These are phyloP conservation scores for Juncus inflexus DNA, from an alignment of 176 grass and related monocot species.

Conservation along the genomic window DNA sequence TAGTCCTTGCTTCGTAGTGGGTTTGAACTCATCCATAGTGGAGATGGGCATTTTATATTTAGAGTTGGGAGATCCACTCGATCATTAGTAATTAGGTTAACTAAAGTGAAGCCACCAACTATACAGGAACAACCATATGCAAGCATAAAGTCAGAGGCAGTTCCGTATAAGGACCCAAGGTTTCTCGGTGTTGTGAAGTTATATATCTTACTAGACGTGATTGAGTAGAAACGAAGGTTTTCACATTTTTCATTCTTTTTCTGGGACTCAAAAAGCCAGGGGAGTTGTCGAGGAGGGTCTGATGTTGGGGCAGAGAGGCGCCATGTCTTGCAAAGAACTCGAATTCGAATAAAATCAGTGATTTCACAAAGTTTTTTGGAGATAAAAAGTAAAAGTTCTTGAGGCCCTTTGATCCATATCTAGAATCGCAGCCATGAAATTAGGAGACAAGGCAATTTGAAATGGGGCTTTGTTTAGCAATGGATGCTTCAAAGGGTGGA, in stretches of 20 bases:
- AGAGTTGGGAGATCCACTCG: too few species aligned
- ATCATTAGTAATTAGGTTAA: too few species aligned
- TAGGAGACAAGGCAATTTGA: too few species aligned
- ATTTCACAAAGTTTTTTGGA: constrained; percentile 1
- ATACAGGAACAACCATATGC: background rate
- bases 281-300: background rate
- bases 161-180: background rate
- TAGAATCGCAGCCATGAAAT: background rate
- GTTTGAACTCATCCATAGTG: too few species aligned
- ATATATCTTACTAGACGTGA: constrained; percentile 9
- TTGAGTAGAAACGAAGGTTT: constrained; percentile 14
- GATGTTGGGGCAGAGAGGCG: background rate
- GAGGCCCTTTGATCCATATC: background rate
- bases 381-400: background rate
- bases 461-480: too few species aligned
- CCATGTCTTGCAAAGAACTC: background rate
- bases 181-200: background rate
- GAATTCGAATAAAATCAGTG: background rate
- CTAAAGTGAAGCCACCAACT: too few species aligned
- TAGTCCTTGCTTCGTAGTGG: too few species aligned
- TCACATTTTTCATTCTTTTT: too few species aligned
- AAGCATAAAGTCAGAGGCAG: background rate
- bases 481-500: too few species aligned
- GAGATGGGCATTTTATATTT: too few species aligned
- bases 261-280: background rate